Percentiles rank a stretch among this genome's conserved stretches.
phyloP scores from a whole-genome alignment of 768 basidiomycete genomes.

The Termitomyces sp. region DNA sequence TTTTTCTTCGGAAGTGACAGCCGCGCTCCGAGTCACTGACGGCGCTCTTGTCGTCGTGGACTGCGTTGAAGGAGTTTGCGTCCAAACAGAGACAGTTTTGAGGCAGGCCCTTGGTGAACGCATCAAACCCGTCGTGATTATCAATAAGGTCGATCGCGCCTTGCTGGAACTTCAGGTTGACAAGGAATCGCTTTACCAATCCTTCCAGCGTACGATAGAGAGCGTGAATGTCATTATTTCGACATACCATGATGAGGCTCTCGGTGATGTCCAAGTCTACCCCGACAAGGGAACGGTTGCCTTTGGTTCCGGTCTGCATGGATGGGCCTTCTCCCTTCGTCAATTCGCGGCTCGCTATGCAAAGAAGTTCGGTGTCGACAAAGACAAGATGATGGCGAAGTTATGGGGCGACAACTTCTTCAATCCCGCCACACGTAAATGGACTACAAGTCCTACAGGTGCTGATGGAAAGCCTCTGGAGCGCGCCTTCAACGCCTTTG shows the following conservation, averaged over 20 bases:
- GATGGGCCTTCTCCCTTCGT: conserved; percentile 99
- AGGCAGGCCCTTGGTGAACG: conserved; percentile 97
- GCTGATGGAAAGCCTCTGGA: conserved; percentile 90
- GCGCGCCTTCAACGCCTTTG: conserved; percentile 97
- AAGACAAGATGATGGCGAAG: conserved; percentile 96
- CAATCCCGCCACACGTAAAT: conserved; percentile 95
- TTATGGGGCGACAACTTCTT: conserved; percentile 99
- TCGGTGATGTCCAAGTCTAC: conserved; percentile 99
- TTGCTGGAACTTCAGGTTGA: conserved; percentile 96
- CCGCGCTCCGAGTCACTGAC: conserved; percentile 98
- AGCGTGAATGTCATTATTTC: conserved; percentile 98
- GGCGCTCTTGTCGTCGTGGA: conserved; percentile 99
- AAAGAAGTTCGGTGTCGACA: conserved; percentile 99
- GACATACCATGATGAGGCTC: conserved; percentile 89
- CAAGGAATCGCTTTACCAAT: conserved; percentile 97
- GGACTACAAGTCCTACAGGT: conserved; percentile 75
- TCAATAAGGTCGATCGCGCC: conserved; percentile 99
- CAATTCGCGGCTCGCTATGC: conserved; percentile 93
- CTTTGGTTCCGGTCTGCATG: conserved; percentile 98
- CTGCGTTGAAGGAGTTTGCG: conserved; percentile 99
- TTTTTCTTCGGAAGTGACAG: conserved; percentile 99
- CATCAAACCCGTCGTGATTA: conserved; percentile 98
- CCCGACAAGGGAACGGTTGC: conserved; percentile 98
- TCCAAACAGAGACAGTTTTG: conserved; percentile 98
- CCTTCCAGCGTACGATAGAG: conserved; percentile 96